Conservation (phyloP, 2,329 filamentous ascomycete species). For the Mollisiaceae sp. region DNA sequence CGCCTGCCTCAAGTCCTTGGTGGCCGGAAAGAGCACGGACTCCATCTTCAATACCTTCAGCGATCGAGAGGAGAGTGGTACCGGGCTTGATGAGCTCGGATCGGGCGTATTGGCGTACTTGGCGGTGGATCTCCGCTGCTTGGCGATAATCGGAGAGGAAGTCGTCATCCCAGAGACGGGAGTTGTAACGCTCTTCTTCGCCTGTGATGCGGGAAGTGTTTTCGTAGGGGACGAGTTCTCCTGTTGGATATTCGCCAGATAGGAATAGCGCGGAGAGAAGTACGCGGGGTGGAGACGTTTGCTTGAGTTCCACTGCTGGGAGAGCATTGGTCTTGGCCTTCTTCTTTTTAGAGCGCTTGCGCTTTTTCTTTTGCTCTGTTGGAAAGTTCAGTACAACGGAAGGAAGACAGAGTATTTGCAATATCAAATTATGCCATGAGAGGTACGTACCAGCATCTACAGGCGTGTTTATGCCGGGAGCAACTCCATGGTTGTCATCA, state of each 20-base stretch:
- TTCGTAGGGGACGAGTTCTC: slow-evolving; percentile 80
- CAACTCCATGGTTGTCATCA: slow-evolving; percentile 29
- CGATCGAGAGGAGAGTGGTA: slow-evolving; percentile 53
- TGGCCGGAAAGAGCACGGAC: slow-evolving; percentile 56
- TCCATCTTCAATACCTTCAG: slow-evolving; percentile 58
- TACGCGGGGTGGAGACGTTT: slow-evolving; percentile 77
- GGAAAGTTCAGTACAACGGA: not conserved
- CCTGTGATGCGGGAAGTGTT: slow-evolving; percentile 77
- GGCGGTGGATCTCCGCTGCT: slow-evolving; percentile 60
- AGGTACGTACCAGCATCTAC: slow-evolving; percentile 25
- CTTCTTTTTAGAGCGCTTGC: slow-evolving; percentile 78
- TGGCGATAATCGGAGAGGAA: slow-evolving; percentile 60
- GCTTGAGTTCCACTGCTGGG: slow-evolving; percentile 53
- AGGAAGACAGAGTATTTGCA: not conserved
- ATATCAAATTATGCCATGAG: not conserved
- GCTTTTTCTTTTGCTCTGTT: slow-evolving; percentile 72
- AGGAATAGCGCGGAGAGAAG: slow-evolving; percentile 74
- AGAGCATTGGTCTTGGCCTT: slow-evolving; percentile 62
- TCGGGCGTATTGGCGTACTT: slow-evolving; percentile 57
- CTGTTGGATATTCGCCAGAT: slow-evolving; percentile 71
- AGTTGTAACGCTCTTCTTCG: slow-evolving; percentile 81
- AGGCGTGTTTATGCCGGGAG: slow-evolving; percentile 22
- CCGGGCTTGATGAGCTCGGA: slow-evolving; percentile 54
- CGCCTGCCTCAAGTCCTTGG: slow-evolving; percentile 56
- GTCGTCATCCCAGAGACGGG: slow-evolving; percentile 69